Evolutionary conservation across 2,329 filamentous ascomycete genomes (phyloP).

Genomic region (Fusarium lateritium): DNA sequence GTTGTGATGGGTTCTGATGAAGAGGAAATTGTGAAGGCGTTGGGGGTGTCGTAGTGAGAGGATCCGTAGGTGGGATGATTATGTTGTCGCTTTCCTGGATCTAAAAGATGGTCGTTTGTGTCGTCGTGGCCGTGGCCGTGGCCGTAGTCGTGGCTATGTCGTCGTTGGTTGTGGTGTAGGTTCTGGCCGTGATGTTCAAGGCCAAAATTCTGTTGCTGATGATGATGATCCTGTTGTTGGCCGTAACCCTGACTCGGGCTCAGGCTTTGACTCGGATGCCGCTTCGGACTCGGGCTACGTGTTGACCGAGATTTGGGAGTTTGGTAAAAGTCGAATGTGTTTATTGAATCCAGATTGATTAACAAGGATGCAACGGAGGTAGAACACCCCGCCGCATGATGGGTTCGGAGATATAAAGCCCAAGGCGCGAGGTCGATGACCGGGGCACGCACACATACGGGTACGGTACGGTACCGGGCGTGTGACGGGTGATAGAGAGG

Average conservation of each 20-base stretch:
- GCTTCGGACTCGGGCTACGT: constrained; percentile 40
- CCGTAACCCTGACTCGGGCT: constrained; percentile 33
- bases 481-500: constrained; percentile 37
- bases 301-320: constrained; percentile 42
- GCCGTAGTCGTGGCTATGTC: constrained; percentile 42
- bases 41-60: constrained; percentile 26
- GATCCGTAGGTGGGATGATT: constrained; percentile 40
- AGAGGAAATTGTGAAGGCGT: constrained; percentile 41
- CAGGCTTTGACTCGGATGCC: constrained; percentile 32
- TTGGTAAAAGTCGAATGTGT: constrained; percentile 50
- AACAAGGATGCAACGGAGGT: constrained; percentile 68
- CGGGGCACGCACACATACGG: constrained; percentile 45
- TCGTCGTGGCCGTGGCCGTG: constrained; percentile 37
- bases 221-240: constrained; percentile 37
- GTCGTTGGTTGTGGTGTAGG: constrained; percentile 35
- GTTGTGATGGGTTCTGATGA: constrained; percentile 33
- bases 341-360: constrained; percentile 72
- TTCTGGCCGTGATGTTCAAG: constrained; percentile 24
- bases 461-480: constrained; percentile 23
- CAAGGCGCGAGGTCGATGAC: constrained; percentile 35
- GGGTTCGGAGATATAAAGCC: constrained; percentile 49
- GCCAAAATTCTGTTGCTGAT: constrained; percentile 23
- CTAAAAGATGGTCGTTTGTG: constrained; percentile 32
- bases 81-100: constrained; percentile 46
- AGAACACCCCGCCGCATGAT: constrained; percentile 71